Evolutionary conservation across 2,329 filamentous ascomycete species (phyloP), one percentile per base, ranked within the genome.

Genomic region (Dactylonectria macrodidyma): DNA sequence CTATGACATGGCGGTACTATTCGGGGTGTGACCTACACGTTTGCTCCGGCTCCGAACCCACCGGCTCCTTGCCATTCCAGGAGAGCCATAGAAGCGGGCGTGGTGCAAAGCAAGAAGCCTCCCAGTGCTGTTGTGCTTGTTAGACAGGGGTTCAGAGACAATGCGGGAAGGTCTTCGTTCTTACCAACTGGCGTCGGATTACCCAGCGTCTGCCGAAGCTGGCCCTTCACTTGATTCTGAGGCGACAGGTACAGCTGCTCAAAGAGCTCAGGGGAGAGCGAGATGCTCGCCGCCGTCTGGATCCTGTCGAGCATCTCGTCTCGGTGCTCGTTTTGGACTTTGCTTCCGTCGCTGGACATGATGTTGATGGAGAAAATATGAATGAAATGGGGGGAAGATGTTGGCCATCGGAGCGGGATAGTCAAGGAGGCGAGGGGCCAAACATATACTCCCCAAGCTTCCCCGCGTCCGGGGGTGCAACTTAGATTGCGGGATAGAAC

Each of bases 181-280:
- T 55, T 55, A 78, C 76, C 75, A 70, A 87, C 73, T 2, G 86
- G 86, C 0, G 86, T 88, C 2, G 86, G 86, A 64, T 88, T 88
- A 5, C 81, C 86, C 70, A 87, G 84, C 1, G 83, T 87, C 71
- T 83, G 83, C 22, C 85, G 78, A 24, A 87, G 74, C 12, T 87
- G 80, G 3, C 85, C 84, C 34, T 83, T 81, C 12, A 85, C 82
- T 0, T 75, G 75, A 34, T 81, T 84, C 65, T 86, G 81, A 2
- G 85, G 85, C 2, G 80, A 82, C 10, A 88, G 79, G 67, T 87
- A 88, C 1, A 88, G 77, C 77, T 88, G 87, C 74, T 88, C 85
- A 63, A 88, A 88, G 1, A 85, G 76, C 74, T 87, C 85, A 1
- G 85, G 84, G 0, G 86, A 81, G 60, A 88, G 84, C 6, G 84